A percentile compares a stretch with the other conserved stretches of the same genome.
Conservation (phyloP, 805 yeast species). For the Yarrowia bubula region DNA sequence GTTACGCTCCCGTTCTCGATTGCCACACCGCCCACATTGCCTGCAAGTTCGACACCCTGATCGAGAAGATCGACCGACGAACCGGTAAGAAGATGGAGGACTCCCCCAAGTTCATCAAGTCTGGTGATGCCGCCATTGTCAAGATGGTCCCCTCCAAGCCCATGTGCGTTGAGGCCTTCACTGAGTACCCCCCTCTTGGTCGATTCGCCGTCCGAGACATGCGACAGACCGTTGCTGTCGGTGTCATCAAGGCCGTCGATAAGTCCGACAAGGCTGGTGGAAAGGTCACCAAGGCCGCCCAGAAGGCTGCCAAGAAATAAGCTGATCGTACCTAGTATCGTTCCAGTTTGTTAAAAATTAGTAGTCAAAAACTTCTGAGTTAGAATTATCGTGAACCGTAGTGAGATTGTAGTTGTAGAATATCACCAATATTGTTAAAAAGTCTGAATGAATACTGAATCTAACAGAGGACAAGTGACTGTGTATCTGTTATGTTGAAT, state of each 20-base stretch:
- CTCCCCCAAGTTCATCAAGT: slow-evolving; percentile 87
- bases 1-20: slow-evolving; percentile 88
- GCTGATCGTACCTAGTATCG: slow-evolving; percentile 27
- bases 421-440: too few species aligned
- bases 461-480: too few species aligned
- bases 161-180: slow-evolving; percentile 91
- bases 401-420: background rate
- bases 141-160: slow-evolving; percentile 86
- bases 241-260: slow-evolving; percentile 95
- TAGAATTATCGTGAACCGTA: background rate
- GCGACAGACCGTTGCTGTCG: slow-evolving; percentile 99
- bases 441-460: too few species aligned
- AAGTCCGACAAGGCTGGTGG: slow-evolving; percentile 79
- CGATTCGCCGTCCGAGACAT: slow-evolving; percentile 99
- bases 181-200: slow-evolving; percentile 95
- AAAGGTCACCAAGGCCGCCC: slow-evolving; percentile 97
- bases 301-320: slow-evolving; percentile 75
- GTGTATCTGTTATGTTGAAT: too few species aligned
- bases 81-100: slow-evolving; percentile 90
- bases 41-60: slow-evolving; percentile 76
- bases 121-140: slow-evolving; percentile 96
- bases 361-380: slow-evolving; percentile 27
- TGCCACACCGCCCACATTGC: slow-evolving; percentile 94
- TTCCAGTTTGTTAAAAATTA: slow-evolving; percentile 15
- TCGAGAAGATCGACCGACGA: slow-evolving; percentile 86